phyloP scores from a whole-genome alignment of 495 filamentous ascomycete genomes.

The Aspergillus avenaceus region DNA sequence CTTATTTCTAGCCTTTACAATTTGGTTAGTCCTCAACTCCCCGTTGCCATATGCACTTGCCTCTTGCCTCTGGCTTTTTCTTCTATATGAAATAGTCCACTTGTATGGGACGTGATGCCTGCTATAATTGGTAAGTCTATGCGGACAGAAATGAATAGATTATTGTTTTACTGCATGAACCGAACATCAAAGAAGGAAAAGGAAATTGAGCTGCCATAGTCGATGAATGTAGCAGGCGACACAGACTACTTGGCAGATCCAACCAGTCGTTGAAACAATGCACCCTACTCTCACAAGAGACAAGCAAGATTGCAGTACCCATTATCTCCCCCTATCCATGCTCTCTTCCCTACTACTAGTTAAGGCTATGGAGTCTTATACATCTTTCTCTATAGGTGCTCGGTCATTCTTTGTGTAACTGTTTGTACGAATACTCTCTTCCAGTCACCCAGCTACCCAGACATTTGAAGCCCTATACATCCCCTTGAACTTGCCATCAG shows the following conservation, averaged over 20 bases:
- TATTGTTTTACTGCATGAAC: background rate
- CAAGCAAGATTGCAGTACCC: background rate
- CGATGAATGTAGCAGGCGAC: background rate
- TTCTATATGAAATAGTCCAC: background rate
- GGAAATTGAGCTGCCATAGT: background rate
- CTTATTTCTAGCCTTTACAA: conserved; percentile 67
- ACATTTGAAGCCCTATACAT: background rate
- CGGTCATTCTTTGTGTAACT: conserved; percentile 67
- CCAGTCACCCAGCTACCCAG: conserved; percentile 8
- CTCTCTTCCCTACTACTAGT: background rate
- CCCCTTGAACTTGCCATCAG: background rate
- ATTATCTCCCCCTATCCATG: background rate
- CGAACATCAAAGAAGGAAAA: background rate
- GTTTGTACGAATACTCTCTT: conserved; percentile 45
- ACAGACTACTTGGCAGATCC: background rate
- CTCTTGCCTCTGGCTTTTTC: background rate
- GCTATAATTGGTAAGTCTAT: background rate
- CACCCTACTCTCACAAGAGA: background rate
- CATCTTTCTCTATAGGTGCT: conserved; percentile 47
- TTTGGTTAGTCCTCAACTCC: conserved; percentile 26
- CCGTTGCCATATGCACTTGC: background rate
- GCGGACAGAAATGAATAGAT: background rate
- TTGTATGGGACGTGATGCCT: too few species aligned
- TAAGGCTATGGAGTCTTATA: conserved; percentile 24
- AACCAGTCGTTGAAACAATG: background rate